phyloP scores from a whole-genome alignment of 2,329 filamentous ascomycete genomes.

The Clonostachys chloroleuca region DNA sequence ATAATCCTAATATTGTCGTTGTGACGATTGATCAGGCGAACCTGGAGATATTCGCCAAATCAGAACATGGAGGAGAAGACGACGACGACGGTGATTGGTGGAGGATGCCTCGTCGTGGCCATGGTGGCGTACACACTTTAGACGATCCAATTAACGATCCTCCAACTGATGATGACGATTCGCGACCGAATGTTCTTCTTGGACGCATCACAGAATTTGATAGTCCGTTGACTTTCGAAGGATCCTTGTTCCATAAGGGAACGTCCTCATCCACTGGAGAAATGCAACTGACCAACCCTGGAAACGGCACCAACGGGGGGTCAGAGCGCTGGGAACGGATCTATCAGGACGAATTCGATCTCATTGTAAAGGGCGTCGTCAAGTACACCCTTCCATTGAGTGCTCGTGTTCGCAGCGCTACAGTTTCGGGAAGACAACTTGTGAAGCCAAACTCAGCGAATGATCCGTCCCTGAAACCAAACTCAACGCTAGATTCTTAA shows the following conservation, averaged over 20 bases:
- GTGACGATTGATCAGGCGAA: constrained; percentile 84
- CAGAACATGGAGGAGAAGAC: constrained; percentile 74
- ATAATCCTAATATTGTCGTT: constrained; percentile 90
- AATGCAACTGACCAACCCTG: constrained; percentile 75
- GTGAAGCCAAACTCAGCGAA: constrained; percentile 61
- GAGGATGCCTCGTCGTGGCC: constrained; percentile 25
- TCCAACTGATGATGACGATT: constrained; percentile 52
- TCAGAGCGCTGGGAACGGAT: constrained; percentile 87
- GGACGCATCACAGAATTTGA: constrained; percentile 85
- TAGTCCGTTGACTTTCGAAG: constrained; percentile 83
- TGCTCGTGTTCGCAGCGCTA: constrained; percentile 52
- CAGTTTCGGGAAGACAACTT: constrained; percentile 53
- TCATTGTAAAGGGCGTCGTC: constrained; percentile 86
- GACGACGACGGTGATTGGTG: constrained; percentile 45
- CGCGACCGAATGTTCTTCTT: constrained; percentile 77
- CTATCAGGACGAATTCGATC: constrained; percentile 84
- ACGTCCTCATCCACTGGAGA: constrained; percentile 73
- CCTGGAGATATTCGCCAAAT: constrained; percentile 91
- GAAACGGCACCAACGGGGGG: constrained; percentile 84
- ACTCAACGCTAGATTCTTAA: constrained; percentile 55
- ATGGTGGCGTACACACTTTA: constrained; percentile 13
- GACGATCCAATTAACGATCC: constrained; percentile 30
- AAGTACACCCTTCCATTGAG: constrained; percentile 71
- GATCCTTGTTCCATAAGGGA: constrained; percentile 77
- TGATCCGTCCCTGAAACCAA: constrained; percentile 61